Evolutionary conservation across 1,284 basidiomycete genomes (phyloP).

Genomic region (Porodaedalea pini): DNA sequence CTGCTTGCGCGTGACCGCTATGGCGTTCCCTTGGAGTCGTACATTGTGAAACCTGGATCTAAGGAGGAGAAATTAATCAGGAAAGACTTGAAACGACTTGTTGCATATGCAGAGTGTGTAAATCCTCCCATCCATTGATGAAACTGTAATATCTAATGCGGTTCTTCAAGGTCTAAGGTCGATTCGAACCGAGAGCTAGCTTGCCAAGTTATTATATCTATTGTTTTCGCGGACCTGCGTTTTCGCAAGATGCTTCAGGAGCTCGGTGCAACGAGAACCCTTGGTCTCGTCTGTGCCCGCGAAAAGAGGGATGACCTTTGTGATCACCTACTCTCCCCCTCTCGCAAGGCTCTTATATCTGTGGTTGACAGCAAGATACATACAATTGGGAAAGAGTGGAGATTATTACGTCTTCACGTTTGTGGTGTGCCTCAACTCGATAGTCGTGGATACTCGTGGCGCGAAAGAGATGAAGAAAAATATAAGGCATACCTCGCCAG

Average conservation of each 20-base stretch:
- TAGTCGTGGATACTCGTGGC: too few species aligned
- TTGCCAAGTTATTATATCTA: neutral
- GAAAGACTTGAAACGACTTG: neutral
- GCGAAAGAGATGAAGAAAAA: neutral
- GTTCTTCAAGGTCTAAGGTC: neutral
- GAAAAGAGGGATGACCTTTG: neutral
- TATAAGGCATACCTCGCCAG: neutral
- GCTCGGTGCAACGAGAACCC: neutral
- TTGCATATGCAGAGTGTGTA: neutral
- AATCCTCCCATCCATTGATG: neutral
- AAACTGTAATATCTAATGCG: neutral
- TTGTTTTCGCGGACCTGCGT: neutral
- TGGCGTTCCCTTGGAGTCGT: too few species aligned
- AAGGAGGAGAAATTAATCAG: neutral
- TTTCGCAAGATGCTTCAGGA: neutral
- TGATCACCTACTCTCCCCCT: neutral
- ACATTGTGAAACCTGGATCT: neutral
- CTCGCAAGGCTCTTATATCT: neutral
- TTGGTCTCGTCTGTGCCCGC: neutral
- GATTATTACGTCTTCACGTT: neutral
- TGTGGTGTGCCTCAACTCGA: too few species aligned
- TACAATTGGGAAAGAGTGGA: neutral
- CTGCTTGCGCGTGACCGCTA: neutral
- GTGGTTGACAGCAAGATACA: neutral
- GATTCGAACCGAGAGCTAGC: neutral